A percentile compares a stretch with the other conserved stretches of the same genome.
These are phyloP conservation scores for Plasmodium cynomolgi DNA, from an alignment of 169 alveolate genomes.

Conservation along the genomic window DNA sequence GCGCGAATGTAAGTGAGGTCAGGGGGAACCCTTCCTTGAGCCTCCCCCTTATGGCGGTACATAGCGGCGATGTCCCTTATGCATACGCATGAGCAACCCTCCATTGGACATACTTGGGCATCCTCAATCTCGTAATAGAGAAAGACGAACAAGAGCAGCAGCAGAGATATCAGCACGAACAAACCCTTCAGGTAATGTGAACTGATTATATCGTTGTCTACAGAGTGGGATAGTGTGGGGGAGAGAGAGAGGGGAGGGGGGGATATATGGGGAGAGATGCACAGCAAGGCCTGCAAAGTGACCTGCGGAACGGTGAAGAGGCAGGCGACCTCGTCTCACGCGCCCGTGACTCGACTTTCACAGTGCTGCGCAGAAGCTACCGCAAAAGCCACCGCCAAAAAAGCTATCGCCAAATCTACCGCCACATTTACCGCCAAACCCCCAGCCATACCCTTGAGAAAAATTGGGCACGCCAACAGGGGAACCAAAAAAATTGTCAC, in stretches of 20 bases:
- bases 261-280: background rate
- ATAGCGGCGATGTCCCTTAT: background rate
- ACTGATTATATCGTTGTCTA: conserved; percentile 43
- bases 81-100: background rate
- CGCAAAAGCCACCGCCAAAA: background rate
- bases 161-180: conserved; percentile 9
- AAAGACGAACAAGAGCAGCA: conserved; percentile 16
- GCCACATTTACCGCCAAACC: background rate
- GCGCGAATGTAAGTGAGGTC: background rate
- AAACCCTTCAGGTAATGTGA: conserved; percentile 3
- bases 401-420: background rate
- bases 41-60: background rate
- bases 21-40: background rate
- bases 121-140: conserved; percentile 27
- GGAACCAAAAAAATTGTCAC: conserved; percentile 28
- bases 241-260: background rate
- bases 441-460: conserved; percentile 8
- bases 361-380: too few species aligned
- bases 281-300: background rate
- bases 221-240: background rate
- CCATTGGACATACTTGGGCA: conserved; percentile 23
- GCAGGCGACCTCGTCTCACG: background rate
- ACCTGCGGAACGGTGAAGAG: background rate
- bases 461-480: background rate
- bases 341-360: background rate